Evolutionary conservation across 108 stramenopile genomes (phyloP), one percentile per base, ranked within the genome.

Genomic region (Cyclotella baltica): DNA sequence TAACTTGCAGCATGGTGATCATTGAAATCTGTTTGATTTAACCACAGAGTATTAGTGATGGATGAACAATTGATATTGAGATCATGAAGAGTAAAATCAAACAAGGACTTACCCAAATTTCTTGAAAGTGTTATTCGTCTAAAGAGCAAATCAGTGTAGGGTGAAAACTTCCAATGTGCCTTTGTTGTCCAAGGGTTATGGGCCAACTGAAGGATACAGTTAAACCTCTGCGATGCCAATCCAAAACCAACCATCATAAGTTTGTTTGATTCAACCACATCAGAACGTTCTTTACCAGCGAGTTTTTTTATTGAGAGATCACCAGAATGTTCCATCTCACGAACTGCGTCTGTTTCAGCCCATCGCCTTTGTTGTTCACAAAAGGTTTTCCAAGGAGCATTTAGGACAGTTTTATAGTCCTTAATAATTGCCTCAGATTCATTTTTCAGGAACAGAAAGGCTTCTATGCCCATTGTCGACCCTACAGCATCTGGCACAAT

Each of bases 321-420:
- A 22, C 94, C 94, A 28, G 87, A 82, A 53, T 70, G 87, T 68
- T 92, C 92, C 29, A 90, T 74, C 62, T 93, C 89, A 29, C 94
- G 83, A 11, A 95, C 94, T n/a, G 88, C 87, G 30, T 87, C 88
- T 0, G 94, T 95, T 53, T 93, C 94, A 28, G 94, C 90, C 92
- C 94, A 93, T 48, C 81, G 77, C 57, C 86, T 33, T 78, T 95
- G 94, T 0, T 81, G 74, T 48, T 95, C 90, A 67, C 88, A 83
- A 63, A 90, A 95, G 18, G 79, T 70, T 56, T 83, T 85, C 71
- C 93, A 95, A 25, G 89, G 88, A 18, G 34, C 64, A 77, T 93
- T 78, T 40, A 95, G 56, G 11, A 87, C 72, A 46, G 70, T 70
- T 47, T 85, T 81, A 55, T 86, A 92, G 29, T 91, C 88, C n/a